Conservation (phyloP, 305 asterid species). For the Solanum chacoense region DNA sequence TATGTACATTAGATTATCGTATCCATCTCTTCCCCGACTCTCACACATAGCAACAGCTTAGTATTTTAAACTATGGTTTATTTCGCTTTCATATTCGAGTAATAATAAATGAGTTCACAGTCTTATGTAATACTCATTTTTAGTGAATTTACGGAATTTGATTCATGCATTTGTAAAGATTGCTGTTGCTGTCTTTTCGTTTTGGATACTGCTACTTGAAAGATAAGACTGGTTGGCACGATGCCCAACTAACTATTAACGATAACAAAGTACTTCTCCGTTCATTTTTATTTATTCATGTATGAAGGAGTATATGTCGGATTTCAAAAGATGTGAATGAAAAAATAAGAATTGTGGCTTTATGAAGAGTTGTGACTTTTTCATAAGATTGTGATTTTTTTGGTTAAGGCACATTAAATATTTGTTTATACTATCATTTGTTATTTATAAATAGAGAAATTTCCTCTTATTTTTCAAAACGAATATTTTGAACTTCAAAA, state of each 20-base stretch:
- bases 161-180: background rate
- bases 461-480: too few relatives aligned
- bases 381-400: too few relatives aligned
- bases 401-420: too few relatives aligned
- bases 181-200: background rate
- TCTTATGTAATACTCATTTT: background rate
- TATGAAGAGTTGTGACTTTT: too few relatives aligned
- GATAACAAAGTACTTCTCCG: background rate
- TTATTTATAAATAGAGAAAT: too few relatives aligned
- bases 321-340: too few relatives aligned
- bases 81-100: background rate
- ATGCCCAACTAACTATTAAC: background rate
- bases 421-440: background rate
- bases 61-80: fast-evolving
- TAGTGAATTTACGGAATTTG: background rate
- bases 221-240: background rate
- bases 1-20: background rate
- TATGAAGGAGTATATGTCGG: fast-evolving
- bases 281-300: too few relatives aligned
- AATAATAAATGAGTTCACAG: background rate
- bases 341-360: too few relatives aligned
- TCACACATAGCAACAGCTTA: fast-evolving
- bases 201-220: background rate
- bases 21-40: fast-evolving
- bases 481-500: background rate